Conservation (phyloP, 108 stramenopile genomes). For the Stephanodiscus triporus region DNA sequence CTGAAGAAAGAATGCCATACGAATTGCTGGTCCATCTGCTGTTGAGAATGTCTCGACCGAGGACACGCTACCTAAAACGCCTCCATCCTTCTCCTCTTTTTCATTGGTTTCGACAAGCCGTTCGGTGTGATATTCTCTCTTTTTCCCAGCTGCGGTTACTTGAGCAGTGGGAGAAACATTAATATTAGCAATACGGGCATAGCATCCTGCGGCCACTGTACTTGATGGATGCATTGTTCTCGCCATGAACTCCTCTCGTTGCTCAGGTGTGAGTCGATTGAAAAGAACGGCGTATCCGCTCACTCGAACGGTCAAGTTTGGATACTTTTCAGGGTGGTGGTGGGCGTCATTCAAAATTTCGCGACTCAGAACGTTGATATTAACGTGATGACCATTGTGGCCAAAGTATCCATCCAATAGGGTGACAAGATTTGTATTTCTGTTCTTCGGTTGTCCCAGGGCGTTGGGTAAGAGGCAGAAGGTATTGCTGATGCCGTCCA, state of each 20-base stretch:
- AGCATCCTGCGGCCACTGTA: neutral
- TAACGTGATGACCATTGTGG: slow-evolving; percentile 62
- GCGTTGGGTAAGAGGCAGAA: slow-evolving; percentile 69
- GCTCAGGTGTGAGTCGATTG: slow-evolving; percentile 68
- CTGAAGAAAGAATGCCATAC: slow-evolving; percentile 58
- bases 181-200: too few species aligned
- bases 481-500: slow-evolving; percentile 75
- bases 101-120: too few species aligned
- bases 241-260: slow-evolving; percentile 66
- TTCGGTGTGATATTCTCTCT: neutral
- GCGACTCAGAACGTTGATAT: slow-evolving; percentile 62
- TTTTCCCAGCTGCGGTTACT: slow-evolving; percentile 14
- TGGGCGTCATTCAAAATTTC: slow-evolving; percentile 65
- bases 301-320: slow-evolving; percentile 68
- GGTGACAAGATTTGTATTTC: slow-evolving; percentile 48
- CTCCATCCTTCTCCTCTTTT: neutral
- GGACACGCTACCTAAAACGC: slow-evolving; percentile 26
- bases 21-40: slow-evolving; percentile 2
- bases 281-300: slow-evolving; percentile 71
- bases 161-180: too few species aligned
- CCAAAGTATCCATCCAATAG: slow-evolving; percentile 69
- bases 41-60: slow-evolving; percentile 36
- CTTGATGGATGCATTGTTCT: slow-evolving; percentile 45
- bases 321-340: slow-evolving; percentile 68
- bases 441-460: slow-evolving; percentile 30